A percentile compares a stretch with the other conserved stretches of the same genome.
phyloP scores from a whole-genome alignment of 2,329 filamentous ascomycete species.

The Alternaria panax region DNA sequence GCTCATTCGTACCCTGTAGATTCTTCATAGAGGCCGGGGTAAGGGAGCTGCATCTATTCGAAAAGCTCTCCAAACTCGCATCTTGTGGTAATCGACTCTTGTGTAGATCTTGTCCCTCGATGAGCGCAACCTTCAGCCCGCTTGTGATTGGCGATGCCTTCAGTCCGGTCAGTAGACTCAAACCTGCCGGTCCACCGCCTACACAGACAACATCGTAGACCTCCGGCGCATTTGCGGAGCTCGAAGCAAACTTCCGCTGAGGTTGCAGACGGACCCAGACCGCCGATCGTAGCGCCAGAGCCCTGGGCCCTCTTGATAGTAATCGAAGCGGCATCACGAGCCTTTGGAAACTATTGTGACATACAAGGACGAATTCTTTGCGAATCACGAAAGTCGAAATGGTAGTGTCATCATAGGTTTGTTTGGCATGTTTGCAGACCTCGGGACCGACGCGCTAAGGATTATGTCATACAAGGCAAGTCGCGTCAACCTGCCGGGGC shows the following conservation, averaged over 20 bases:
- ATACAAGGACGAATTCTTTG: constrained; percentile 26
- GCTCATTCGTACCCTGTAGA: constrained; percentile 61
- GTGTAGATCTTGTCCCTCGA: constrained; percentile 86
- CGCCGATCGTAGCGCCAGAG: constrained; percentile 20
- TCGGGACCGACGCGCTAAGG: constrained; percentile 9
- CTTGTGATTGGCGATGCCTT: constrained; percentile 75
- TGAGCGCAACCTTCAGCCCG: constrained; percentile 81
- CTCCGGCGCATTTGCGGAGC: constrained; percentile 60
- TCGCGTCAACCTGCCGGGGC: constrained; percentile 2
- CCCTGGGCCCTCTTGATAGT: constrained; percentile 26
- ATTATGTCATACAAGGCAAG: constrained; percentile 5
- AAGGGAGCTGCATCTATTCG: constrained; percentile 94
- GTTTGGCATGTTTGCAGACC: constrained; percentile 37
- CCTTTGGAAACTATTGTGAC: constrained; percentile 22
- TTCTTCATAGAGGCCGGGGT: constrained; percentile 88
- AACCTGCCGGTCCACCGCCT: constrained; percentile 85
- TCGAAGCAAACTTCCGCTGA: constrained; percentile 43
- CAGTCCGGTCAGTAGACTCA: constrained; percentile 65
- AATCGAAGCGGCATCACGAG: constrained; percentile 47
- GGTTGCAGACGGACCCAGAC: constrained; percentile 25
- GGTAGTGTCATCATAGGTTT: constrained; percentile 36
- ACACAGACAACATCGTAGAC: constrained; percentile 95
- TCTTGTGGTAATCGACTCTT: constrained; percentile 71
- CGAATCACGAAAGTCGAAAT: constrained; percentile 14
- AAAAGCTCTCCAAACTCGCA: constrained; percentile 73